Conservation (phyloP, 148 eudicot species). For the Arbutus unedo region DNA sequence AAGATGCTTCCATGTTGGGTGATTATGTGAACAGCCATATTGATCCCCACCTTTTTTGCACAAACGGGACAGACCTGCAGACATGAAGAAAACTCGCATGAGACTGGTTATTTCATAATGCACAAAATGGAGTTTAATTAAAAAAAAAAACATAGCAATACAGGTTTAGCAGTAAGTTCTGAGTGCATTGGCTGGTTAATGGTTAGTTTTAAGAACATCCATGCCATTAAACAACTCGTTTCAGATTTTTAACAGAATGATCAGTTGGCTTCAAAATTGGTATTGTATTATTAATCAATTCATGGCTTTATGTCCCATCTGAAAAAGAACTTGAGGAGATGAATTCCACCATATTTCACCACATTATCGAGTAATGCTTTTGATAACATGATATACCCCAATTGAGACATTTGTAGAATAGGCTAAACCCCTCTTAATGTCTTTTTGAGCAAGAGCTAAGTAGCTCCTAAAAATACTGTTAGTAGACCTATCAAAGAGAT, state of each 20-base stretch:
- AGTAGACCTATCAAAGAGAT: too few species aligned
- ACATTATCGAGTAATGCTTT: too few species aligned
- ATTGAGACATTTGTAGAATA: too few species aligned
- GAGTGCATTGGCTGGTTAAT: background rate
- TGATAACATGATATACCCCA: too few species aligned
- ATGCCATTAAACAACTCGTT: background rate
- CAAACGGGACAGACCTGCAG: conserved; percentile 65
- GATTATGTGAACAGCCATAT: conserved; percentile 54
- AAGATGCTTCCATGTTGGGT: conserved; percentile 46
- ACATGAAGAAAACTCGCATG: conserved; percentile 5
- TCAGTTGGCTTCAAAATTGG: background rate
- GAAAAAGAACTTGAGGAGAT: background rate
- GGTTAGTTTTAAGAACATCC: background rate
- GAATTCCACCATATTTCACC: background rate
- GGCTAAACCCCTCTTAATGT: too few species aligned
- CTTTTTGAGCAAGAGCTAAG: too few species aligned
- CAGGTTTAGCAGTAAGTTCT: background rate
- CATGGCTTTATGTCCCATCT: background rate
- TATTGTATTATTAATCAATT: background rate
- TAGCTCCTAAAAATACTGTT: too few species aligned
- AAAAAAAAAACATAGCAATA: background rate
- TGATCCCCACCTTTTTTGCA: conserved; percentile 31
- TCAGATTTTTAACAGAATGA: background rate
- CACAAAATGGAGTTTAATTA: background rate
- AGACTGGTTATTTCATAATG: background rate